Evolutionary conservation across 139 green algal genomes (phyloP).

Genomic region (Asterochloris sp.): DNA sequence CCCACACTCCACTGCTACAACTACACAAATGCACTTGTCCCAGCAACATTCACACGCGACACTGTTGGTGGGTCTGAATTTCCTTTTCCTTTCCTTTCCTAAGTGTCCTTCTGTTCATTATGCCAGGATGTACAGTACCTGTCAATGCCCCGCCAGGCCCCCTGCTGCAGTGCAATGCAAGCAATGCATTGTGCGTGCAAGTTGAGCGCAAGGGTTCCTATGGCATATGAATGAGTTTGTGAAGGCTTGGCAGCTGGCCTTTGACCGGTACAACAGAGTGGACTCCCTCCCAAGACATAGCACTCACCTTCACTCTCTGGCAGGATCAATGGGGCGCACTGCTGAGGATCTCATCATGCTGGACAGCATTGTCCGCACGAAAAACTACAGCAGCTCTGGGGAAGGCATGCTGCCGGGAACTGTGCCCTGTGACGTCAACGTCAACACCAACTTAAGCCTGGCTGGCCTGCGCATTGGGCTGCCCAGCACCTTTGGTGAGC

Average conservation of each 20-base stretch:
- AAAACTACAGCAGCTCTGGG: neutral
- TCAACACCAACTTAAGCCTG: conserved; percentile 11
- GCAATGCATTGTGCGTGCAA: too few relatives aligned
- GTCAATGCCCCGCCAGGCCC: too few relatives aligned
- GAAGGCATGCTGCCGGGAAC: neutral
- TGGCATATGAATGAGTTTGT: too few relatives aligned
- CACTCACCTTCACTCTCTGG: neutral
- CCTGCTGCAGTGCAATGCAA: too few relatives aligned
- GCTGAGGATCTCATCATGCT: conserved; percentile 18
- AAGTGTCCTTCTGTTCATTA: neutral
- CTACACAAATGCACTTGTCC: neutral
- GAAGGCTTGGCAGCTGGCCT: too few relatives aligned
- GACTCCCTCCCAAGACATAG: too few relatives aligned
- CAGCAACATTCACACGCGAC: conserved; percentile 12
- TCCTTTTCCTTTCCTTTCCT: too few relatives aligned
- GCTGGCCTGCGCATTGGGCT: conserved; percentile 11
- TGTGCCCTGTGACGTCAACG: conserved; percentile 6
- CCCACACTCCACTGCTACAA: conserved; percentile 16
- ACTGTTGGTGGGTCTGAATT: conserved; percentile 6
- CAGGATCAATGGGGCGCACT: neutral
- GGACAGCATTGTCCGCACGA: conserved; percentile 19
- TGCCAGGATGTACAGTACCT: neutral
- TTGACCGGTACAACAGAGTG: too few relatives aligned
- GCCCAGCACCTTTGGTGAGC: neutral
- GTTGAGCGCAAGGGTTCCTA: too few relatives aligned